These are phyloP conservation scores for Curvularia eragrostidis DNA, from an alignment of 2,329 filamentous ascomycete genomes.

Conservation along the genomic window DNA sequence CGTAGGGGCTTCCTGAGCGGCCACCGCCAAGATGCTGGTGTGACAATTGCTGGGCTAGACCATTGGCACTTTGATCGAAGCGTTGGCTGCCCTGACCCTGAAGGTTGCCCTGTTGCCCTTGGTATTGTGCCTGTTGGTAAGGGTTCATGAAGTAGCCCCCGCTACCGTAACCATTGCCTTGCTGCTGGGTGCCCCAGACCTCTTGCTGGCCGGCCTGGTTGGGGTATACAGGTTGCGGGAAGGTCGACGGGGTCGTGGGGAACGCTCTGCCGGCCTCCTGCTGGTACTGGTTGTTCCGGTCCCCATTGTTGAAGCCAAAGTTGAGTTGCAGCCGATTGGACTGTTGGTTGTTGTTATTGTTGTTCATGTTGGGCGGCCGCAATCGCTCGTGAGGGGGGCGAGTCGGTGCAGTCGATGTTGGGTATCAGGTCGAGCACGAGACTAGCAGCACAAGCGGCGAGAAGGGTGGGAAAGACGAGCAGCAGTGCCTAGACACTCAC, in stretches of 20 bases:
- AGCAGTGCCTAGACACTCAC: conserved; percentile 23
- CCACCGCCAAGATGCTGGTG: conserved; percentile 87
- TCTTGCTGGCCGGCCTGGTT: conserved; percentile 67
- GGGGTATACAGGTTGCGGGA: conserved; percentile 85
- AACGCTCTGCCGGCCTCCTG: conserved; percentile 57
- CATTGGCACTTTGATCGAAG: conserved; percentile 84
- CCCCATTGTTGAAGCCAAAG: conserved; percentile 55
- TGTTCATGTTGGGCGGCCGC: conserved; percentile 42
- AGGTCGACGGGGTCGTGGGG: conserved; percentile 86
- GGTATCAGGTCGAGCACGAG: conserved; percentile 19
- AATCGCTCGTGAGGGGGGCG: conserved; percentile 17
- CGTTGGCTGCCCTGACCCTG: conserved; percentile 60
- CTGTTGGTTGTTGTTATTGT: conserved; percentile 49
- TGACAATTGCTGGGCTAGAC: conserved; percentile 93
- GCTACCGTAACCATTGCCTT: conserved; percentile 37
- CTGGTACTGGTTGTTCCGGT: conserved; percentile 49
- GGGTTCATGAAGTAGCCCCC: conserved; percentile 60
- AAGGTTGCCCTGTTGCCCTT: conserved; percentile 58
- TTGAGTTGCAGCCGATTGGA: conserved; percentile 60
- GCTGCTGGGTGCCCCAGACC: conserved; percentile 61
- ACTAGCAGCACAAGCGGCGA: conserved; percentile 20
- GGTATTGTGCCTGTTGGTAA: conserved; percentile 54
- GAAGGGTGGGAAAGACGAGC: conserved; percentile 15
- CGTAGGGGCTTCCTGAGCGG: conserved; percentile 71
- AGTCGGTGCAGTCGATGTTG: conserved; percentile 16